Base-by-base conservation (phyloP, 1,139 yeast genomes). In the Lodderomyces margitis region DNA sequence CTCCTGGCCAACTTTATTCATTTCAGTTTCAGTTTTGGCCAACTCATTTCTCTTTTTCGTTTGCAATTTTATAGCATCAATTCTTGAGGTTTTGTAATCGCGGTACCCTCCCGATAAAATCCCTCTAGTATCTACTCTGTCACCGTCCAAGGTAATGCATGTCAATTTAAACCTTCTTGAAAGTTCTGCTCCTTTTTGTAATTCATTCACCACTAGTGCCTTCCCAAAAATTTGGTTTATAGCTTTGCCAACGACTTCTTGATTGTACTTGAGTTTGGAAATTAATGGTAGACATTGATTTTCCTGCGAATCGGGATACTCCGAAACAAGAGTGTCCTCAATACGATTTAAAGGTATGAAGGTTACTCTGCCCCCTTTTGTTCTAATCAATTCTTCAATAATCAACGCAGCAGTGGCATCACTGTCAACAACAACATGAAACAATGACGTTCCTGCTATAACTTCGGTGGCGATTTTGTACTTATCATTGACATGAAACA, bases 141-240 rank as follows among this genome's bases (percentile, higher is more conserved):
- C 98, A 50, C 98, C 98, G 61, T 87, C 95, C 25, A 92, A 67
- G 0, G 98, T 92, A 23, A 92, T 85, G 1, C 96, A 88, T 51
- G 78, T 83, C 28, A 91, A 65, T 33, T 79, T 78, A 55, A 71
- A 79, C 6, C 68, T 64, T 42, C 78, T 78, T 0, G 96, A 83
- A 24, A 87, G 66, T 50, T 81, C 84, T 3, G 83, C 70, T 1
- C 96, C 96, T 30, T 74, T 70, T 41, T 75, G 81, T 40, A 91
- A 64, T 45, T 83, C 82, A 47, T 79, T 75, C 41, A 92, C 84
- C 2, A 92, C 92, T 38, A 91, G 77, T 1, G 94, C 81, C 51
- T 74, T 81, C 9, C 94, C 94, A 66, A 89, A 91, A 1, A 89
- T 80, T 50, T 87, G 96, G 47, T 70, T 72, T 10, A 91, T 78